phyloP scores from a whole-genome alignment of 257 asterid species.

The Ajuga chamaepitys region DNA sequence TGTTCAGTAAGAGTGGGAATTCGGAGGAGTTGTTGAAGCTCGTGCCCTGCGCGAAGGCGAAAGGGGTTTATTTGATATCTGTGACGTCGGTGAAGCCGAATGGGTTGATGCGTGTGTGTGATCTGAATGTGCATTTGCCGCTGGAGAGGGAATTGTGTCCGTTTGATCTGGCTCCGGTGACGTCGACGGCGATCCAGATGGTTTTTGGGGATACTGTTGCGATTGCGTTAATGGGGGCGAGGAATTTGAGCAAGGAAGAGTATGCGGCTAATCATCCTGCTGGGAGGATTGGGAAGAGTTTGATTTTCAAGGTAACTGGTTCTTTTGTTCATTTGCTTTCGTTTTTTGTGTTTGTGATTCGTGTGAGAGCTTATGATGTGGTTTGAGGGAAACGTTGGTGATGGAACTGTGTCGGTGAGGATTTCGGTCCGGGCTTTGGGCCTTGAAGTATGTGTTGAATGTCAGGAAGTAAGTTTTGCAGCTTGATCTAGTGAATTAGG shows the following conservation, averaged over 20 bases:
- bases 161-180: conserved; percentile 82
- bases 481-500: background rate
- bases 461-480: background rate
- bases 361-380: background rate
- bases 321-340: background rate
- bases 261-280: conserved; percentile 78
- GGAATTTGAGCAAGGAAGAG: conserved; percentile 69
- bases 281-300: conserved; percentile 45
- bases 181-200: conserved; percentile 62
- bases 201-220: conserved; percentile 86
- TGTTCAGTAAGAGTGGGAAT: conserved; percentile 94
- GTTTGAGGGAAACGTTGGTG: background rate
- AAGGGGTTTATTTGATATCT: conserved; percentile 71
- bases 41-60: conserved; percentile 88
- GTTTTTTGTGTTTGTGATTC: background rate
- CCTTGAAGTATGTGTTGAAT: background rate
- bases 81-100: conserved; percentile 79
- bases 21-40: conserved; percentile 74
- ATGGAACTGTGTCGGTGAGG: conserved; percentile 1
- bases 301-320: conserved; percentile 78
- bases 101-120: conserved; percentile 50
- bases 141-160: conserved; percentile 86
- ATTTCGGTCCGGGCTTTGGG: background rate
- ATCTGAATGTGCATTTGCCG: conserved; percentile 92
- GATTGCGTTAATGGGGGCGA: conserved; percentile 80